Conservation (phyloP, 1,139 yeast genomes). For the Suhomyces guaymorum region DNA sequence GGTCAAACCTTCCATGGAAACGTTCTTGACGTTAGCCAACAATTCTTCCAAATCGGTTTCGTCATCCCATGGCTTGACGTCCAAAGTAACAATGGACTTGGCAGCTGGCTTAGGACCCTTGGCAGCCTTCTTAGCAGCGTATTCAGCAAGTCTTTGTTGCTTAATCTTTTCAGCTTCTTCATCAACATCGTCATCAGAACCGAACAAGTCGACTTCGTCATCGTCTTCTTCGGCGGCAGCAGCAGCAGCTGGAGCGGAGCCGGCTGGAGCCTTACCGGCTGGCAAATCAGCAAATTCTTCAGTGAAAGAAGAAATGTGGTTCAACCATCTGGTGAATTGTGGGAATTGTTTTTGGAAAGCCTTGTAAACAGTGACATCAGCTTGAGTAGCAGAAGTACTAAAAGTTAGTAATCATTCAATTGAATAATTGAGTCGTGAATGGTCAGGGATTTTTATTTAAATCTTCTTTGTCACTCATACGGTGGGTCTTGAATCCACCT, state of each 20-base stretch:
- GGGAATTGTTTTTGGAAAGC: slow-evolving; percentile 95
- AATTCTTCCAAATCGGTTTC: slow-evolving; percentile 93
- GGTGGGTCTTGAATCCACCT: slow-evolving; percentile 93
- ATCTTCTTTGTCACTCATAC: slow-evolving; percentile 76
- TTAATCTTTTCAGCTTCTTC: slow-evolving; percentile 96
- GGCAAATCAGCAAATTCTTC: slow-evolving; percentile 82
- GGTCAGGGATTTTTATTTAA: slow-evolving; percentile 47
- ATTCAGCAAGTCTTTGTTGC: slow-evolving; percentile 96
- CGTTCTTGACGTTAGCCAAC: slow-evolving; percentile 79
- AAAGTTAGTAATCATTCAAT: slow-evolving; percentile 26
- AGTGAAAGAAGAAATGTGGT: slow-evolving; percentile 92
- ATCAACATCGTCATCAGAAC: slow-evolving; percentile 94
- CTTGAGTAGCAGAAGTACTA: slow-evolving; percentile 87
- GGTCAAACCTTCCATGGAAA: slow-evolving; percentile 87
- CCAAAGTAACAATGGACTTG: slow-evolving; percentile 93
- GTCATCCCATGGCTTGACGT: slow-evolving; percentile 99
- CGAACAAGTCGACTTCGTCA: slow-evolving; percentile 93
- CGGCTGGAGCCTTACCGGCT: slow-evolving; percentile 78
- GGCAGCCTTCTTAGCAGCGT: slow-evolving; percentile 96
- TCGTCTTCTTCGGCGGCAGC: slow-evolving; percentile 72
- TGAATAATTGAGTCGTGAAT: slow-evolving; percentile 6
- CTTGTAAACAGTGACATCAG: slow-evolving; percentile 92
- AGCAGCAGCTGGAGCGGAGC: slow-evolving; percentile 55
- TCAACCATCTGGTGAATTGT: slow-evolving; percentile 96
- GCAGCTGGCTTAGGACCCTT: slow-evolving; percentile 98